Evolutionary conservation across 164 flowering plant genomes (phyloP), one percentile per base, ranked within the genome.

Genomic region (Litsea cubeba): DNA sequence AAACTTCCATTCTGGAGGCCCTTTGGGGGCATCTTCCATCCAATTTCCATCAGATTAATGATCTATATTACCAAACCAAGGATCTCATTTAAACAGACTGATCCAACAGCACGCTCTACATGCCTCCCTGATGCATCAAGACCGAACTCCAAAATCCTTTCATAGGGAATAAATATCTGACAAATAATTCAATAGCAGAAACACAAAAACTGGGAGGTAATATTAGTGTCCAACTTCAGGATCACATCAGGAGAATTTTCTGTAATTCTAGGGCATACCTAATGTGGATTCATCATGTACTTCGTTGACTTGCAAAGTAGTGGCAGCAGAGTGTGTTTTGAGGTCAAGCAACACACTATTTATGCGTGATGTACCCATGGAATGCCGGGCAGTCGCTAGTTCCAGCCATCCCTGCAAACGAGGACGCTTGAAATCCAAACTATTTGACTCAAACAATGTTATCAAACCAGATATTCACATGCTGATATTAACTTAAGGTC

Each of bases 291-390:
- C 79, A 79, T 85, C 87, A 24, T 79, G 74, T 25, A 62, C 57
- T 72, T 78, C 49, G 1, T 77, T 54, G 63, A 88, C 81, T 71
- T 80, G 82, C 82, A 89, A 40, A n/a, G 87, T 80, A 60, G 93
- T 87, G 24, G 87, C 79, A 82, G 97, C 95, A 75, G 89, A 60
- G 62, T 90, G 97, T 62, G 71, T 28, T 71, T 88, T 89, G 71
- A 85, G 91, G 79, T 91, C 94, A 76, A 91, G 83, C 51, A 89
- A 80, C 50, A 84, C 82, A 79, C 86, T 77, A 70, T 71, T 88
- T 73, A 93, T 58, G 8, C 97, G 89, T 26, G 90, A 84, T 22
- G 84, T 54, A 54, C 97, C 97, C 97, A 91, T 91, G 1, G 95
- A 88, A 81, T 91, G 90, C 35, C 92, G 79, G 64, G 97, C 95